A percentile compares a stretch with the other conserved stretches of the same genome.
Conservation (phyloP, 441 rosid species). For the Rhodomyrtus psidioides region DNA sequence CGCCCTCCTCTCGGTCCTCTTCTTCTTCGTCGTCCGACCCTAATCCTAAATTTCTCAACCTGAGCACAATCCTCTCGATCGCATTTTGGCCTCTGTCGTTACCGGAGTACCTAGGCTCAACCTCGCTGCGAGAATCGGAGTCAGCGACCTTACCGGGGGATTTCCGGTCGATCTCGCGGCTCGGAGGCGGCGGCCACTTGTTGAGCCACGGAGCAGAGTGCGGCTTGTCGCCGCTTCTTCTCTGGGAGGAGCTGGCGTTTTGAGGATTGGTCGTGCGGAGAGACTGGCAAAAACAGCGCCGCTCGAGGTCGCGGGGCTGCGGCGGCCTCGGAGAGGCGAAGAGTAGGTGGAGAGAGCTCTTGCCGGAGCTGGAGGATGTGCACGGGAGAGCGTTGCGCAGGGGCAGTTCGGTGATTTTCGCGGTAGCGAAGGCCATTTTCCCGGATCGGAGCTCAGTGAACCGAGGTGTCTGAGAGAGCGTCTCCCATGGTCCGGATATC, state of each 20-base stretch:
- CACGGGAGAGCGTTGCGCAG: slow-evolving; percentile 34
- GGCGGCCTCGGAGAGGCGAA: slow-evolving; percentile 23
- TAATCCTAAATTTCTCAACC: slow-evolving; percentile 73
- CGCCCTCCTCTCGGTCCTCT: slow-evolving; percentile 4
- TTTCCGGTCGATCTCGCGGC: slow-evolving; percentile 4
- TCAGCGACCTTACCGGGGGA: neutral
- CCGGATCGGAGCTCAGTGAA: neutral
- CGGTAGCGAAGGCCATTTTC: slow-evolving; percentile 43
- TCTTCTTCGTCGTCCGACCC: slow-evolving; percentile 50
- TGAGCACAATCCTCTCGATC: slow-evolving; percentile 73
- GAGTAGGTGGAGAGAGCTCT: slow-evolving; percentile 24
- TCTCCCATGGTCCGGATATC: neutral
- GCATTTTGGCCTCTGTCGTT: slow-evolving; percentile 53
- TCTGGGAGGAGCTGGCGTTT: slow-evolving; percentile 15
- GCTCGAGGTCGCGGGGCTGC: slow-evolving; percentile 18
- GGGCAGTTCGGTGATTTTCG: slow-evolving; percentile 61
- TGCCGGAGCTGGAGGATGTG: slow-evolving; percentile 22
- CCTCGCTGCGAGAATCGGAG: neutral
- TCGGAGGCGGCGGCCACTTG: slow-evolving; percentile 27
- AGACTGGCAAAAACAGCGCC: slow-evolving; percentile 24
- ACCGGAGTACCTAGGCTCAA: slow-evolving; percentile 17
- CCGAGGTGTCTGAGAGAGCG: neutral
- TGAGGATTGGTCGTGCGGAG: slow-evolving; percentile 26
- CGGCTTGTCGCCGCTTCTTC: slow-evolving; percentile 16
- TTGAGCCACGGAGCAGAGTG: slow-evolving; percentile 48